A percentile compares a stretch with the other conserved stretches of the same genome.
phyloP scores from a whole-genome alignment of 805 yeast genomes.

The Pichia cabralensis region DNA sequence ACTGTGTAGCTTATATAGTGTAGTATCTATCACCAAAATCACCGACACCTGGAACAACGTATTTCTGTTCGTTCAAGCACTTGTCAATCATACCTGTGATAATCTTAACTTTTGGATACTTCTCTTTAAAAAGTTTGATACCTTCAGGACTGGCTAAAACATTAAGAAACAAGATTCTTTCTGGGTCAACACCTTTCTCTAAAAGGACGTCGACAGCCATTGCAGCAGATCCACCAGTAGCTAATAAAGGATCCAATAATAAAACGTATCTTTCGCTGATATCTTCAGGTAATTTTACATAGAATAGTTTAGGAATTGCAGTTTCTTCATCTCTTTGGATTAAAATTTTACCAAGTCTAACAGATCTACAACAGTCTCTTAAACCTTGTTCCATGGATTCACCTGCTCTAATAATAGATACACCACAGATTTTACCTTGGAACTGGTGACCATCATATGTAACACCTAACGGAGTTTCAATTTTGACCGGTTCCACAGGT shows the following conservation, averaged over 20 bases:
- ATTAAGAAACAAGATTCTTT: conserved; percentile 82
- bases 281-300: conserved; percentile 90
- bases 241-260: conserved; percentile 92
- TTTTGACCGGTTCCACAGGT: conserved; percentile 65
- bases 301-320: conserved; percentile 82
- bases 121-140: conserved; percentile 60
- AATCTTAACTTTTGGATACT: conserved; percentile 76
- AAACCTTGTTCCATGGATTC: conserved; percentile 98
- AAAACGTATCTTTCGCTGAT: conserved; percentile 83
- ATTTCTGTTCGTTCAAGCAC: conserved; percentile 74
- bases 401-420: conserved; percentile 96
- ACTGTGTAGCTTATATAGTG: conserved; percentile 44
- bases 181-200: conserved; percentile 77
- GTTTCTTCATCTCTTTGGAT: conserved; percentile 99
- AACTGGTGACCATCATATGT: conserved; percentile 69
- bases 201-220: conserved; percentile 92
- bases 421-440: conserved; percentile 94
- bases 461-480: conserved; percentile 71
- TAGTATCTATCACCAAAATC: conserved; percentile 98
- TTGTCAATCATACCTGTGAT: conserved; percentile 92
- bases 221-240: conserved; percentile 97
- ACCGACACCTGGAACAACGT: conserved; percentile 90
- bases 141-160: conserved; percentile 95
- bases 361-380: conserved; percentile 94
- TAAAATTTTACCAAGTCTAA: conserved; percentile 89